These are phyloP conservation scores for Candida easanensis DNA, from an alignment of 805 yeast species.

Conservation along the genomic window DNA sequence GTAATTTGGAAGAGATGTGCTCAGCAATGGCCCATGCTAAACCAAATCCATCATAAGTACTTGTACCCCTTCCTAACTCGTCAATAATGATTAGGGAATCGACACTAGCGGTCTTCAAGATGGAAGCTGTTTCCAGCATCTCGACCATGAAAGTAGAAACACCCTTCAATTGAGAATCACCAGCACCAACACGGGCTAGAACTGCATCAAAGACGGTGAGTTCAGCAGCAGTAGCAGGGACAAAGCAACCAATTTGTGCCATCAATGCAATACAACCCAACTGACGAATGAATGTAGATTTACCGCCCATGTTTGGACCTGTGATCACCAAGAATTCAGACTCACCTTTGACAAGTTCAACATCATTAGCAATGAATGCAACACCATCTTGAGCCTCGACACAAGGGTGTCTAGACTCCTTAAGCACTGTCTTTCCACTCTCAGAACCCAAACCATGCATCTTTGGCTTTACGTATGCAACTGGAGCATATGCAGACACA, in stretches of 20 bases:
- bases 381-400: conserved; percentile 89
- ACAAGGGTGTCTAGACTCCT: conserved; percentile 92
- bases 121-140: conserved; percentile 91
- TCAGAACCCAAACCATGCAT: conserved; percentile 51
- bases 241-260: conserved; percentile 88
- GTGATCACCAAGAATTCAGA: conserved; percentile 82
- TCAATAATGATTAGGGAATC: conserved; percentile 86
- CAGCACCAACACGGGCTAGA: conserved; percentile 97
- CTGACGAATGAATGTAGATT: conserved; percentile 89
- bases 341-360: conserved; percentile 51
- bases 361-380: conserved; percentile 89
- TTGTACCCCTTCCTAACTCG: conserved; percentile 81
- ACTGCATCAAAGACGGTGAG: conserved; percentile 86
- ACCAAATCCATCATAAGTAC: conserved; percentile 96
- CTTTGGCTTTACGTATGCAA: conserved; percentile 73
- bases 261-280: conserved; percentile 81
- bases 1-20: conserved; percentile 65
- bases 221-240: conserved; percentile 79
- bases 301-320: conserved; percentile 98
- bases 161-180: conserved; percentile 96
- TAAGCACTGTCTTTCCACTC: conserved; percentile 49
- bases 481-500: conserved; percentile 77
- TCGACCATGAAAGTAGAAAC: conserved; percentile 96
- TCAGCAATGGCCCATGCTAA: conserved; percentile 96
- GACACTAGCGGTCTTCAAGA: conserved; percentile 71